Evolutionary conservation across 1,284 basidiomycete genomes (phyloP).

Genomic region (Cerioporus squamosus): DNA sequence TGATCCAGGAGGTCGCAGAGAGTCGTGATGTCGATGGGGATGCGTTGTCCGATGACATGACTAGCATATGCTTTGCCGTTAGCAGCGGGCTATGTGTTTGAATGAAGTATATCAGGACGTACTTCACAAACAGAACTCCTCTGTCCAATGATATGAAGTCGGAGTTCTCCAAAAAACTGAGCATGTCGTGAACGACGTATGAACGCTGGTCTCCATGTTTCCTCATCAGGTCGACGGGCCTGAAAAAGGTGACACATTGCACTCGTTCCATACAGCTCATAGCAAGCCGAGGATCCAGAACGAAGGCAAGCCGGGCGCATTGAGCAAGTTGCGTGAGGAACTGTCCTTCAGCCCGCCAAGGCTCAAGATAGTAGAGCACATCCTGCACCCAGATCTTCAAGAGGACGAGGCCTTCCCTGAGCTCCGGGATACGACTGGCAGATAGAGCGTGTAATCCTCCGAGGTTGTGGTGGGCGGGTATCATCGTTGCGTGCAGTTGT

Average conservation of each 20-base stretch:
- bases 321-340: constrained; percentile 28
- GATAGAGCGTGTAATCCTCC: constrained; percentile 37
- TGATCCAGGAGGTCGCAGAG: constrained; percentile 52
- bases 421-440: constrained; percentile 40
- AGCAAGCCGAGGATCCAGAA: constrained; percentile 22
- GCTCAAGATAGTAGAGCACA: constrained; percentile 34
- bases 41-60: constrained; percentile 34
- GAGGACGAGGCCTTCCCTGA: constrained; percentile 36
- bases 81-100: background rate
- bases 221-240: constrained; percentile 9
- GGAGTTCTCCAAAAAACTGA: constrained; percentile 30
- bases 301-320: constrained; percentile 24
- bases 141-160: constrained; percentile 28
- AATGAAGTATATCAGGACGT: background rate
- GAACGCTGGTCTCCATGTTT: constrained; percentile 2
- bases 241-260: constrained; percentile 20
- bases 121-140: constrained; percentile 33
- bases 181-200: constrained; percentile 45
- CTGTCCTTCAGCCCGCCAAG: background rate
- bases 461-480: constrained; percentile 25
- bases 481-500: constrained; percentile 25
- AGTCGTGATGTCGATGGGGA: constrained; percentile 44
- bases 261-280: constrained; percentile 19
- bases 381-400: constrained; percentile 46
- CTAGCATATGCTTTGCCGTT: constrained; percentile 36